These are phyloP conservation scores for Dendrobium huoshanense DNA, from an alignment of 106 monocot genomes.

Conservation along the genomic window DNA sequence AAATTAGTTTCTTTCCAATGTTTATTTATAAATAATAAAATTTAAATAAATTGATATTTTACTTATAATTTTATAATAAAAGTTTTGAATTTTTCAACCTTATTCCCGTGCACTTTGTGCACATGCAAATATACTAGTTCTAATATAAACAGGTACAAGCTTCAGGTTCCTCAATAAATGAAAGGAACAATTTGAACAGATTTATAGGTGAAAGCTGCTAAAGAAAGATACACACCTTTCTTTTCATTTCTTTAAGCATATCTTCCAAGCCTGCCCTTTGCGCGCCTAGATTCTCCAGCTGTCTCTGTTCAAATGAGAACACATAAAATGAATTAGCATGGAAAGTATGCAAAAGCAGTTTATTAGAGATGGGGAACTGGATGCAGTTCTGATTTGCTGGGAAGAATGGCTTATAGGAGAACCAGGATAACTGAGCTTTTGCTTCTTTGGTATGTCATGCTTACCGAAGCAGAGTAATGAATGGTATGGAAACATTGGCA, in stretches of 20 bases:
- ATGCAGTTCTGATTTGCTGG: background rate
- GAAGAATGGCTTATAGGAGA: background rate
- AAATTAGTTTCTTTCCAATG: too few species aligned
- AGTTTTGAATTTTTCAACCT: too few species aligned
- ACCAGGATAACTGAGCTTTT: background rate
- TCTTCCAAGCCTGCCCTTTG: slow-evolving; percentile 90
- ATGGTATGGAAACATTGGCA: background rate
- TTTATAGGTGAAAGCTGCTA: background rate
- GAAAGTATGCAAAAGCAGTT: background rate
- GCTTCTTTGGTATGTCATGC: background rate
- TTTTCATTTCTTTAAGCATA: slow-evolving; percentile 96
- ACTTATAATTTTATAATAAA: too few species aligned
- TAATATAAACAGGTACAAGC: background rate
- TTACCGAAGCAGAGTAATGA: background rate
- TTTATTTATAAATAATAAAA: too few species aligned
- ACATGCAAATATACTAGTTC: background rate
- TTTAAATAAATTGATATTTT: too few species aligned
- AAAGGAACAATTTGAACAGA: background rate
- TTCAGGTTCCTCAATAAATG: background rate
- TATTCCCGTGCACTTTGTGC: too few species aligned
- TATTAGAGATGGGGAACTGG: background rate
- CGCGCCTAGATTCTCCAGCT: slow-evolving; percentile 75
- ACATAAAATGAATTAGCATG: background rate
- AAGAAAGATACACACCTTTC: slow-evolving; percentile 46
- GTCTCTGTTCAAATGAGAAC: slow-evolving; percentile 47